phyloP scores from a whole-genome alignment of 2,329 filamentous ascomycete species.

The Colletotrichum liaoningense region DNA sequence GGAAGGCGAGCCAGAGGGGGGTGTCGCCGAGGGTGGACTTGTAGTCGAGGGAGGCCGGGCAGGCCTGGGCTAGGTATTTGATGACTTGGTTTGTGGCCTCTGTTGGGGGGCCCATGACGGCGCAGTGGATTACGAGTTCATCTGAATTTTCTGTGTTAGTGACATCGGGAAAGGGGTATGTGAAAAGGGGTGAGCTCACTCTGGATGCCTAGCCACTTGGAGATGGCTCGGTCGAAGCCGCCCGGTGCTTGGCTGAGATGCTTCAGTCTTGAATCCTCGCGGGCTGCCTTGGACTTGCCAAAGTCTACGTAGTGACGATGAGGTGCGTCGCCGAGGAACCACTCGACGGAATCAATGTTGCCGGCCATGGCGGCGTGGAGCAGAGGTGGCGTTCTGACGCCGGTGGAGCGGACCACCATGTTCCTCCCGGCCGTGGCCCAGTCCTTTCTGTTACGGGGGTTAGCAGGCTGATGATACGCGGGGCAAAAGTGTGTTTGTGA shows the following conservation, averaged over 20 bases:
- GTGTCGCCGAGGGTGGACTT: slow-evolving; percentile 70
- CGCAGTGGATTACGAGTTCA: slow-evolving; percentile 75
- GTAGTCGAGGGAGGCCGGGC: slow-evolving; percentile 71
- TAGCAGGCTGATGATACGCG: slow-evolving; percentile 19
- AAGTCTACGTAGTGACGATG: slow-evolving; percentile 77
- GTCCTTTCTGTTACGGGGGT: slow-evolving; percentile 58
- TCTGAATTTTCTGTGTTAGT: slow-evolving; percentile 51
- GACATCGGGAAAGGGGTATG: not conserved
- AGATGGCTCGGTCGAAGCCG: slow-evolving; percentile 73
- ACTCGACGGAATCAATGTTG: slow-evolving; percentile 77
- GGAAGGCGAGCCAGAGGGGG: slow-evolving; percentile 76
- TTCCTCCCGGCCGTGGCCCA: slow-evolving; percentile 76
- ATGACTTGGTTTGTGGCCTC: slow-evolving; percentile 65
- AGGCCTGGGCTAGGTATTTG: slow-evolving; percentile 72
- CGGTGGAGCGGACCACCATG: slow-evolving; percentile 51
- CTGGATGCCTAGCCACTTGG: slow-evolving; percentile 70
- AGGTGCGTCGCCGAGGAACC: slow-evolving; percentile 80
- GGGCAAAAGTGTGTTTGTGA: not conserved
- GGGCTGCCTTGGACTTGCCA: slow-evolving; percentile 66
- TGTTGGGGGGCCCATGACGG: slow-evolving; percentile 59
- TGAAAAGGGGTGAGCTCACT: slow-evolving; percentile 54
- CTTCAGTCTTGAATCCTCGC: slow-evolving; percentile 71
- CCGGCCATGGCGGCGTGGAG: slow-evolving; percentile 67
- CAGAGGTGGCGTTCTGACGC: slow-evolving; percentile 66
- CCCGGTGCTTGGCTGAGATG: slow-evolving; percentile 68